phyloP scores from a whole-genome alignment of 768 basidiomycete genomes.

The Phylloporus sp. region DNA sequence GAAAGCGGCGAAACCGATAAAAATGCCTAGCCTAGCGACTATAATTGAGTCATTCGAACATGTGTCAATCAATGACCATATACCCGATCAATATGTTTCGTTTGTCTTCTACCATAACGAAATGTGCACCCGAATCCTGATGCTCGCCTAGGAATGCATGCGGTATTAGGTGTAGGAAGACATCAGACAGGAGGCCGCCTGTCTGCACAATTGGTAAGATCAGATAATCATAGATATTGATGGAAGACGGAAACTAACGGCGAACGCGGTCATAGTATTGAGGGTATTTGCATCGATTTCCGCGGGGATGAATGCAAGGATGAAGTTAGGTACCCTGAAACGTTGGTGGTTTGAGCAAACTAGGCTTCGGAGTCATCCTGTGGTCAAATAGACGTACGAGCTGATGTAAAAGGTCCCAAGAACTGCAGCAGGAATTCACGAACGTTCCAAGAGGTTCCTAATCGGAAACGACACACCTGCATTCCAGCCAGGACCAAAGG shows the following conservation, averaged over 20 bases:
- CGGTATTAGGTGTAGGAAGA: constrained; percentile 88
- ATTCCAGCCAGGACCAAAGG: constrained; percentile 89
- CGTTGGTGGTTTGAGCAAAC: constrained; percentile 18
- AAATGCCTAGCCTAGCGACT: constrained; percentile 63
- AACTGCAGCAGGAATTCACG: constrained; percentile 39
- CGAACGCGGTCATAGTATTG: constrained; percentile 93
- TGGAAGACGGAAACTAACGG: constrained; percentile 46
- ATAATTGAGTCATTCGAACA: constrained; percentile 9
- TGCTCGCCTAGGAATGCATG: constrained; percentile 91
- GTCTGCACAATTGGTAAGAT: constrained; percentile 45
- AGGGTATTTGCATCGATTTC: constrained; percentile 80
- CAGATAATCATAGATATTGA: constrained; percentile 9
- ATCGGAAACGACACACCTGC: constrained; percentile 41
- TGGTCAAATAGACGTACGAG: constrained; percentile 58
- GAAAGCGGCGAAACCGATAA: constrained; percentile 83
- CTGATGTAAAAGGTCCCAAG: constrained; percentile 95
- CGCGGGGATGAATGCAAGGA: constrained; percentile 90
- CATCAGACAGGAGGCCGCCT: constrained; percentile 88
- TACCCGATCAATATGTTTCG: constrained; percentile 89
- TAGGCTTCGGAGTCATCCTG: constrained; percentile 13
- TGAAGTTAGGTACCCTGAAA: constrained; percentile 85
- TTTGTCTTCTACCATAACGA: constrained; percentile 87
- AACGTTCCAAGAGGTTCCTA: constrained; percentile 12
- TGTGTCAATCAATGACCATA: constrained; percentile 15
- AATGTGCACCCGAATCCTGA: constrained; percentile 64